Evolutionary conservation across 2,329 filamentous ascomycete species (phyloP).

Genomic region (Alternaria alternata): DNA sequence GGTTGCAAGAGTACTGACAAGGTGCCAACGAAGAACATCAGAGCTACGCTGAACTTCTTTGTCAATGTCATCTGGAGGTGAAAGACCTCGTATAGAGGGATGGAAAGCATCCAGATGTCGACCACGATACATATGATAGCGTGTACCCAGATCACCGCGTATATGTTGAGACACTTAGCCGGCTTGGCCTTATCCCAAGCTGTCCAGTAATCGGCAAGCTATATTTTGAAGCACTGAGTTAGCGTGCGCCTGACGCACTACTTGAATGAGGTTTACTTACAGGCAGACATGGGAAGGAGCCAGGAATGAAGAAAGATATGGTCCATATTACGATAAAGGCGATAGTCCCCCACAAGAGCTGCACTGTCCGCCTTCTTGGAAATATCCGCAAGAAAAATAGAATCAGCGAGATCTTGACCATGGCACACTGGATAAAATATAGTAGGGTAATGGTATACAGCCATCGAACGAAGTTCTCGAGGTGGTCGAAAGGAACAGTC

Average conservation of each 20-base stretch:
- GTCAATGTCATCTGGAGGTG: conserved; percentile 37
- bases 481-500: conserved; percentile 52
- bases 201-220: conserved; percentile 33
- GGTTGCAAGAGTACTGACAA: conserved; percentile 10
- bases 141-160: conserved; percentile 41
- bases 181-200: conserved; percentile 29
- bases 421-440: conserved; percentile 35
- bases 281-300: conserved; percentile 43
- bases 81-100: conserved; percentile 43
- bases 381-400: conserved; percentile 39
- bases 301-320: conserved; percentile 22
- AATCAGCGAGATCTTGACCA: conserved; percentile 36
- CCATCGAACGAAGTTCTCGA: conserved; percentile 52
- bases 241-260: neutral
- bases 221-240: neutral
- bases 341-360: conserved; percentile 21
- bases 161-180: conserved; percentile 40
- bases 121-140: conserved; percentile 38
- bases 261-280: conserved; percentile 29
- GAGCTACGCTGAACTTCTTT: conserved; percentile 43
- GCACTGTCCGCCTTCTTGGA: conserved; percentile 22
- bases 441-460: conserved; percentile 40
- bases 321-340: conserved; percentile 30
- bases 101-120: conserved; percentile 32
- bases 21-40: conserved; percentile 47